Conservation (phyloP, 305 asterid species). For the Fraxinus dipetala region DNA sequence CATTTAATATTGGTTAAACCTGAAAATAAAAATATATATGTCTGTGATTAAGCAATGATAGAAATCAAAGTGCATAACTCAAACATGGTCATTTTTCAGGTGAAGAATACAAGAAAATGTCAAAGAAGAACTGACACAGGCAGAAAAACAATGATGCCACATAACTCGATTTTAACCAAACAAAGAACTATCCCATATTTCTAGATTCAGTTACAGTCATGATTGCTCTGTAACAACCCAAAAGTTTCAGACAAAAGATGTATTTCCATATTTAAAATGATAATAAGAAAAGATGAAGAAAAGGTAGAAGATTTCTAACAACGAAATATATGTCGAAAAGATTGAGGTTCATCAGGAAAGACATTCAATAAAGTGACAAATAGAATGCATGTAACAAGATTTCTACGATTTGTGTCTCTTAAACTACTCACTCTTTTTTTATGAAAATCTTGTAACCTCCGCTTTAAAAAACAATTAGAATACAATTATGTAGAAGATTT, state of each 20-base stretch:
- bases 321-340: background rate
- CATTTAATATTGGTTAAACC: conserved; percentile 76
- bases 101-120: background rate
- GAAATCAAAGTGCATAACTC: background rate
- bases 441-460: background rate
- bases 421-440: background rate
- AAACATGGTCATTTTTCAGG: background rate
- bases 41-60: background rate
- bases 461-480: background rate
- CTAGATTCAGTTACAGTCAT: background rate
- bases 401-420: background rate
- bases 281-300: background rate
- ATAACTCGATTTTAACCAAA: background rate
- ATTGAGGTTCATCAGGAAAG: background rate
- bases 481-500: background rate
- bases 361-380: background rate
- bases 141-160: background rate
- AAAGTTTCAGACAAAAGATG: background rate
- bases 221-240: background rate
- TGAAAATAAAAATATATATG: conserved; percentile 26
- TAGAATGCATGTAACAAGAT: background rate
- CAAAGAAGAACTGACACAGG: background rate
- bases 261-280: background rate
- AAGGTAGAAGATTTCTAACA: background rate
- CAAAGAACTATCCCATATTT: background rate